Conservation (phyloP, 805 yeast genomes). For the Pachysolen tannophilus region DNA sequence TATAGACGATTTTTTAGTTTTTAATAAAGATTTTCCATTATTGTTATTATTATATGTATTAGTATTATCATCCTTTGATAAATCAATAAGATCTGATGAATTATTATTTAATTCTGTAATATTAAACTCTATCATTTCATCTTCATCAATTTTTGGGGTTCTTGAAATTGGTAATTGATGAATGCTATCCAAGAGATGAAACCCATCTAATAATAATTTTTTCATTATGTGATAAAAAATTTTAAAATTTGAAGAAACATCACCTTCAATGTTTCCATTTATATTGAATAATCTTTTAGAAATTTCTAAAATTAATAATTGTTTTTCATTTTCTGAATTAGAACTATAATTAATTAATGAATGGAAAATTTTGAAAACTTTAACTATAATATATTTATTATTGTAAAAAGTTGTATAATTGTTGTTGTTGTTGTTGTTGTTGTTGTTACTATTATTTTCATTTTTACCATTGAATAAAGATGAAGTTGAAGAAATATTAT, state of each 20-base stretch:
- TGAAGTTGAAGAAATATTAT: background rate
- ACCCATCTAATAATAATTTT: background rate
- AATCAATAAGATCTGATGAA: background rate
- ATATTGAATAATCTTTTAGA: constrained; percentile 20
- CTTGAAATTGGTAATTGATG: background rate
- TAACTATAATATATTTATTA: constrained; percentile 32
- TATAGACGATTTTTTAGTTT: constrained; percentile 1
- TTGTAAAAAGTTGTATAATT: constrained; percentile 13
- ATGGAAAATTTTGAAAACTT: constrained; percentile 29
- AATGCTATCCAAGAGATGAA: background rate
- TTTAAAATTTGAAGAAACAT: constrained; percentile 19
- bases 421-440: background rate
- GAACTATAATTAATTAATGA: constrained; percentile 16
- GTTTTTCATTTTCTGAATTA: constrained; percentile 19
- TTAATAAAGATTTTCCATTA: background rate
- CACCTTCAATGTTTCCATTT: constrained; percentile 13
- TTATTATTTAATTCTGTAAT: background rate
- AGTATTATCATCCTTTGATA: background rate
- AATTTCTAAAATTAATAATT: constrained; percentile 23
- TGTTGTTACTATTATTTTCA: background rate
- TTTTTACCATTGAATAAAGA: background rate
- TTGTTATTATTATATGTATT: too few relatives aligned
- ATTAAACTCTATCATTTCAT: constrained; percentile 1
- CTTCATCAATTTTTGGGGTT: constrained; percentile 1
- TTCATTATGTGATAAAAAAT: constrained; percentile 5